These are phyloP conservation scores for Rachicladosporium sp. DNA, from an alignment of 2,329 filamentous ascomycete genomes.

Conservation along the genomic window DNA sequence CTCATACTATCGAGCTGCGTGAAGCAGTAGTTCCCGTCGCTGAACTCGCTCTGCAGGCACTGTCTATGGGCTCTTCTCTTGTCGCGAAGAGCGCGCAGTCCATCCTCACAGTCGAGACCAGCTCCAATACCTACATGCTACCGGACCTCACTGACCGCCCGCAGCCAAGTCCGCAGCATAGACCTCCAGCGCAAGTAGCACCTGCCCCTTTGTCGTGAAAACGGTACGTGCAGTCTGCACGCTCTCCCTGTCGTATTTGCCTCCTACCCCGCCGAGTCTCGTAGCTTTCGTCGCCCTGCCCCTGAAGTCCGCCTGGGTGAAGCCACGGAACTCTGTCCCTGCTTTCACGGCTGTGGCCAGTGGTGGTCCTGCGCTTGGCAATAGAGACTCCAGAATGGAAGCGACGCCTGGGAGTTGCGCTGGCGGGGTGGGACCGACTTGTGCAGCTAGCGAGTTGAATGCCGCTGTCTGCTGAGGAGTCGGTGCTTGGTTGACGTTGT, in stretches of 20 bases:
- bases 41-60: too few relatives aligned
- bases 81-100: too few relatives aligned
- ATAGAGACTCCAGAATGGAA: conserved; percentile 1
- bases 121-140: too few relatives aligned
- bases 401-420: neutral
- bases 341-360: conserved; percentile 10
- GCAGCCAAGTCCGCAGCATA: neutral
- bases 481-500: neutral
- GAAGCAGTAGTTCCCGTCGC: too few relatives aligned
- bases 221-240: conserved; percentile 11
- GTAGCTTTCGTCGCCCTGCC: conserved; percentile 11
- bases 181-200: conserved; percentile 12
- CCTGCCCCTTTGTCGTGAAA: conserved; percentile 9
- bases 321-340: conserved; percentile 17
- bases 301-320: conserved; percentile 17
- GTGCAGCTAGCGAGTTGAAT: neutral
- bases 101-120: too few relatives aligned
- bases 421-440: neutral
- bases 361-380: neutral
- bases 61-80: too few relatives aligned
- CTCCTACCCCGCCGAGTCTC: conserved; percentile 6
- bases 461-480: neutral
- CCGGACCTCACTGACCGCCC: too few relatives aligned
- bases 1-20: too few relatives aligned
- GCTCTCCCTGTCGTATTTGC: too few relatives aligned